These are phyloP conservation scores for Didymella lethalis DNA, from an alignment of 2,329 filamentous ascomycete species.

Conservation along the genomic window DNA sequence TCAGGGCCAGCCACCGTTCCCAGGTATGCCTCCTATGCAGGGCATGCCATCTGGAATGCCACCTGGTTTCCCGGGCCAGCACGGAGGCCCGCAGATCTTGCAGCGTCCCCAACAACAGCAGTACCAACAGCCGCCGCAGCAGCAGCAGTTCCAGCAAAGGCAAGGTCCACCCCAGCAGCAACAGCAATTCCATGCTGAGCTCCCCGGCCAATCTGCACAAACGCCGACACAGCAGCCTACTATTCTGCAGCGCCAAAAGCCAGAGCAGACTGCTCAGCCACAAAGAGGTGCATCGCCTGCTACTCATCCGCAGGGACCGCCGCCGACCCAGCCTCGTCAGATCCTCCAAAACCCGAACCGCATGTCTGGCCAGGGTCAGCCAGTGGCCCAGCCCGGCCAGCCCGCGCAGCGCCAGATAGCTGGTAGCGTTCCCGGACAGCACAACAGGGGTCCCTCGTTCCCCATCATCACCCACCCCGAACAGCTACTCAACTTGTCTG, in stretches of 20 bases:
- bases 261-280: constrained; percentile 34
- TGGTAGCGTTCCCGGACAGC: constrained; percentile 42
- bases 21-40: constrained; percentile 46
- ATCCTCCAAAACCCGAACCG: constrained; percentile 82
- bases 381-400: constrained; percentile 42
- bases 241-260: constrained; percentile 48
- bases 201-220: constrained; percentile 51
- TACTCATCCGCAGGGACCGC: constrained; percentile 52
- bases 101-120: constrained; percentile 57
- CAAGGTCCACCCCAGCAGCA: constrained; percentile 40
- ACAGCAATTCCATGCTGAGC: constrained; percentile 54
- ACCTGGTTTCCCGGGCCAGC: constrained; percentile 52
- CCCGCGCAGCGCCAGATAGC: constrained; percentile 34
- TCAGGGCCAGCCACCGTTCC: constrained; percentile 41
- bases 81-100: constrained; percentile 57
- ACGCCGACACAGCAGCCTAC: constrained; percentile 44
- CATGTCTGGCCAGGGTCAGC: constrained; percentile 56
- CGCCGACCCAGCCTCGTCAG: constrained; percentile 66
- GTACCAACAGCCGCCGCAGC: constrained; percentile 50
- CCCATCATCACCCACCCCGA: constrained; percentile 71
- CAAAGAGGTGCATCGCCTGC: constrained; percentile 40
- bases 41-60: constrained; percentile 16
- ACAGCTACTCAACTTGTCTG: constrained; percentile 78
- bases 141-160: constrained; percentile 46
- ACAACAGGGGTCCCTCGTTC: constrained; percentile 59